These are phyloP conservation scores for Phytophthora palmivora DNA, from an alignment of 352 stramenopile species.

Conservation along the genomic window DNA sequence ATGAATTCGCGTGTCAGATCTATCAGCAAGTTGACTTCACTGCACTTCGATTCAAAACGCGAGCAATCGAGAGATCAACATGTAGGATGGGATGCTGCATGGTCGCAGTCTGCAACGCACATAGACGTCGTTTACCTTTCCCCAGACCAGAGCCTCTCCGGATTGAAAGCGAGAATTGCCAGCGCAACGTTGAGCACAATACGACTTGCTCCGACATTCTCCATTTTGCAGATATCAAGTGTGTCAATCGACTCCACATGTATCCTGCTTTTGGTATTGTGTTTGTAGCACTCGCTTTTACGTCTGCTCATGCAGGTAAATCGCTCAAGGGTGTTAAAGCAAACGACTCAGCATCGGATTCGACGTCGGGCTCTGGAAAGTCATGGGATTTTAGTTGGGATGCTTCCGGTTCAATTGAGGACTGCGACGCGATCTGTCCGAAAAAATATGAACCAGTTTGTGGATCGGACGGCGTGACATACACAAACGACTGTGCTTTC, in stretches of 20 bases:
- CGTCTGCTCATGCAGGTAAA: constrained; percentile 6
- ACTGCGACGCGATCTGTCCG: constrained; percentile 33
- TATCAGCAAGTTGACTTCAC: too few species aligned
- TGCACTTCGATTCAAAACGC: neutral
- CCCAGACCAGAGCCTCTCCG: constrained; percentile 24
- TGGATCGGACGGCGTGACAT: constrained; percentile 42
- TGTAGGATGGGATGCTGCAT: constrained; percentile 12
- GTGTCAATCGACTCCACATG: constrained; percentile 12
- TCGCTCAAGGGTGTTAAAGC: neutral
- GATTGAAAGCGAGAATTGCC: too few species aligned
- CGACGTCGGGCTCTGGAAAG: neutral
- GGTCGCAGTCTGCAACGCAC: constrained; percentile 3
- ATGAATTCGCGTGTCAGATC: too few species aligned
- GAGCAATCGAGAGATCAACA: constrained; percentile 2
- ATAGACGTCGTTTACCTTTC: constrained; percentile 22
- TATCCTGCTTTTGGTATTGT: constrained; percentile 13
- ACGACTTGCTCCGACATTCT: constrained; percentile 13
- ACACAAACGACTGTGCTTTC: constrained; percentile 30
- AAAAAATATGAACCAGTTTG: constrained; percentile 38
- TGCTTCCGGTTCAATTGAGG: constrained; percentile 13
- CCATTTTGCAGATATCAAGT: constrained; percentile 11
- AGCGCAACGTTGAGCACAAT: constrained; percentile 2
- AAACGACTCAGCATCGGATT: constrained; percentile 3
- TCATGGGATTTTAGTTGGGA: constrained; percentile 34
- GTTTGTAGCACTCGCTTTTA: constrained; percentile 14